Evolutionary conservation across 768 basidiomycete genomes (phyloP), one percentile per base, ranked within the genome.

Genomic region (Boletus reticuloceps): DNA sequence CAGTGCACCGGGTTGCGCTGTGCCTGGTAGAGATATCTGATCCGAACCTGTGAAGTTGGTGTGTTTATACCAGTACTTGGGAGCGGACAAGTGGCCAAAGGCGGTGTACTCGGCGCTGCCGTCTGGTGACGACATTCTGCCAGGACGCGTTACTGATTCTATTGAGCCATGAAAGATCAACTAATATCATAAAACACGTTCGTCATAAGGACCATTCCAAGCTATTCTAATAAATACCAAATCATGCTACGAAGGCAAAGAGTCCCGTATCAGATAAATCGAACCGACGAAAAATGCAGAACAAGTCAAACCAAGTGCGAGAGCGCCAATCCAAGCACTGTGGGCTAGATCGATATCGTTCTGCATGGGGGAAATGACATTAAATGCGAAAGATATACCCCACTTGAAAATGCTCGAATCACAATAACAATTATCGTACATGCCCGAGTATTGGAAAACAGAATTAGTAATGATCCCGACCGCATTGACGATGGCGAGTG

Each of bases 311-410:
- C 70, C 68, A 3, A 78, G 61, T 10, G 53, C 58, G 0, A 74
- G 66, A 1, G 69, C 77, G 1, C 75, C 74, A 43, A 71, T 67
- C 76, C 77, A 78, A 13, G 72, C 72, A 0, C 12, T 31, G 37
- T 53, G 65, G 62, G 72, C 71, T 41, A 51, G 32, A 8, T 38
- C 25, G 9, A 74, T 22, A 40, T 75, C 75, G 6, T 44, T 51
- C 1, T 7, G 0, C 4, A 1, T 4, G 1, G 50, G 20, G 2
- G 17, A 4, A 2, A 78, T 66, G 16, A 78, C 66, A 13, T 66
- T 45, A 47, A 68, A 77, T 3, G 74, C 73, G 0, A 7, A 7
- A 29, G 29, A 36, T 1, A 37, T 3, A 13, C 67, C 63, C 59
- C 65, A 56, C 0, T 36, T 44, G 2, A 53, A 50, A 5, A 69